These are phyloP conservation scores for Elsinoe batatas DNA, from an alignment of 2,329 filamentous ascomycete genomes.

Conservation along the genomic window DNA sequence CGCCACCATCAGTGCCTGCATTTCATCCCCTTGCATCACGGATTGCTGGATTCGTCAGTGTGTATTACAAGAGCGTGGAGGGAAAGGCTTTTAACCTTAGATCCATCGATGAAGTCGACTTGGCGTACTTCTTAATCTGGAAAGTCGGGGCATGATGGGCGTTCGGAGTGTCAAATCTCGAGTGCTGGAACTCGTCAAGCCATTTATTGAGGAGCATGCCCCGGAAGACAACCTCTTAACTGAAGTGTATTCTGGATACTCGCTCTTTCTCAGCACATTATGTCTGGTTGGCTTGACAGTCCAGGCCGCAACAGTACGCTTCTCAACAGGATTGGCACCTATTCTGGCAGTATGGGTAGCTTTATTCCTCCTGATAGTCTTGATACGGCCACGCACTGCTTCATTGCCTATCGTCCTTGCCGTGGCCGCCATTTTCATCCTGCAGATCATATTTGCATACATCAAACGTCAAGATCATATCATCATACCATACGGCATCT, in stretches of 20 bases:
- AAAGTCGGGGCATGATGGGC: not conserved
- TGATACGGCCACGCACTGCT: conserved; percentile 21
- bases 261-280: not conserved
- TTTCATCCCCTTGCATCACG: too few relatives aligned
- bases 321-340: conserved; percentile 17
- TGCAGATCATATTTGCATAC: conserved; percentile 14
- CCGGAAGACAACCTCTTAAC: conserved; percentile 25
- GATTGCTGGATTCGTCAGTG: too few relatives aligned
- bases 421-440: conserved; percentile 19
- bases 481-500: not conserved
- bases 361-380: conserved; percentile 19
- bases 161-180: not conserved
- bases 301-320: conserved; percentile 12
- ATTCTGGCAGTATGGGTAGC: conserved; percentile 17
- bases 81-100: too few relatives aligned
- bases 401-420: conserved; percentile 22
- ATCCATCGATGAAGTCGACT: too few relatives aligned
- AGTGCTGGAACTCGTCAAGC: conserved; percentile 35
- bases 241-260: conserved; percentile 23
- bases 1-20: not conserved
- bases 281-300: conserved; percentile 10
- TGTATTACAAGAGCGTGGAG: too few relatives aligned
- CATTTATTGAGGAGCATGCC: conserved; percentile 40
- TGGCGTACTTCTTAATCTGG: not conserved
- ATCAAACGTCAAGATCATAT: not conserved